Conservation (phyloP, 129 eudicot genomes). For the Artemisia tridentata region DNA sequence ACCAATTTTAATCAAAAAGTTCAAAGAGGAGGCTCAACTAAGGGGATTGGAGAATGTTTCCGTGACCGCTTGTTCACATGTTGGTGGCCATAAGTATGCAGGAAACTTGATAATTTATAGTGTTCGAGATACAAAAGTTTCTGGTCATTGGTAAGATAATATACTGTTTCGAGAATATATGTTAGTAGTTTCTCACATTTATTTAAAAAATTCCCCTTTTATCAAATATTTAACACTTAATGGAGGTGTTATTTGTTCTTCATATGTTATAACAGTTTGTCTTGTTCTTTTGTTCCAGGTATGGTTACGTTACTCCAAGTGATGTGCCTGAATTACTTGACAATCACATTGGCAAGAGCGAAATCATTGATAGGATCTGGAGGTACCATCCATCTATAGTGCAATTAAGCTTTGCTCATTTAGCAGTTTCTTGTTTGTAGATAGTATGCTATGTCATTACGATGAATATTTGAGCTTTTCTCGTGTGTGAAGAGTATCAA, state of each 20-base stretch:
- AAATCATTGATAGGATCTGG: not conserved
- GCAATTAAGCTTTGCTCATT: too few relatives aligned
- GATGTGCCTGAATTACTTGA: too few relatives aligned
- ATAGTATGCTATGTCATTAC: too few relatives aligned
- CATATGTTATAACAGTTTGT: not conserved
- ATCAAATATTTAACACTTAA: not conserved
- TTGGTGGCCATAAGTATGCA: slow-evolving; percentile 96
- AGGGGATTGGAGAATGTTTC: slow-evolving; percentile 60
- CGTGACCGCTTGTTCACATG: slow-evolving; percentile 87
- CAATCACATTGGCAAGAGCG: too few relatives aligned
- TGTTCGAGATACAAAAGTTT: slow-evolving; percentile 46
- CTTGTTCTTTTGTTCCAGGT: slow-evolving; percentile 47
- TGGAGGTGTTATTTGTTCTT: not conserved
- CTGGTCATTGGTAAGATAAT: slow-evolving; percentile 74
- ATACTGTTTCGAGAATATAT: not conserved
- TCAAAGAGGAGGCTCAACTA: slow-evolving; percentile 57
- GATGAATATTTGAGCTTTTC: too few relatives aligned
- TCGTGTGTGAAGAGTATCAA: too few relatives aligned
- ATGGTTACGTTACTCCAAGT: slow-evolving; percentile 80
- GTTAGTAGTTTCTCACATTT: too few relatives aligned
- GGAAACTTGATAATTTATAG: slow-evolving; percentile 79
- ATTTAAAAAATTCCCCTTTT: too few relatives aligned
- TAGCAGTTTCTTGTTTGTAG: too few relatives aligned
- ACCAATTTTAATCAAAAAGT: slow-evolving; percentile 72
- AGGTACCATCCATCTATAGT: too few relatives aligned